A percentile compares a stretch with the other conserved stretches of the same genome.
Conservation (phyloP, 306 rosid species). For the Gillenia trifoliata region DNA sequence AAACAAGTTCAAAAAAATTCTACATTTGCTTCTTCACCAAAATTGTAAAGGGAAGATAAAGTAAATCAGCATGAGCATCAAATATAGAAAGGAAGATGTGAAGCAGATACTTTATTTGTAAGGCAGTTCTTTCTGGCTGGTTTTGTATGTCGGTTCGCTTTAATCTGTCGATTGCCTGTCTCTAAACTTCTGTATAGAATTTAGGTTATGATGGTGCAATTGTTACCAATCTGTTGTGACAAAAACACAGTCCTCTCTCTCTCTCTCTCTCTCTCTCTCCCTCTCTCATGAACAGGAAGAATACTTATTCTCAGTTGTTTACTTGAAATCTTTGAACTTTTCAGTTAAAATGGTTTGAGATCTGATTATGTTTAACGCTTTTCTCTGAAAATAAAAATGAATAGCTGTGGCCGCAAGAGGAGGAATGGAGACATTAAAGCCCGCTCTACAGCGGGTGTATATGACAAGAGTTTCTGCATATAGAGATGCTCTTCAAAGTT, state of each 20-base stretch:
- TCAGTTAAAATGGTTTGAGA: not conserved
- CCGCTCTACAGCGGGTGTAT: slow-evolving; percentile 78
- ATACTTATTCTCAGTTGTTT: not conserved
- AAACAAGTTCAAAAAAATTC: not conserved
- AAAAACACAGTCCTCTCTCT: not conserved
- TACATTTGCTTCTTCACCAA: not conserved
- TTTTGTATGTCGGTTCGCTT: not conserved
- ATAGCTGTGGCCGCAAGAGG: slow-evolving; percentile 82
- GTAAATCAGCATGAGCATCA: not conserved
- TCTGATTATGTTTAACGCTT: slow-evolving; percentile 5
- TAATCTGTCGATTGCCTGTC: too few species aligned
- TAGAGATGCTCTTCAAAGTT: slow-evolving; percentile 69
- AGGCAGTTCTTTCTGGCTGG: not conserved
- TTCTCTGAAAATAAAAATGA: slow-evolving; percentile 21
- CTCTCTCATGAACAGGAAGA: too few species aligned
- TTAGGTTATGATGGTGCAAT: not conserved
- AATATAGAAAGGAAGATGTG: not conserved
- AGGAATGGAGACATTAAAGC: slow-evolving; percentile 67
- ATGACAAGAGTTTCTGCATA: slow-evolving; percentile 92
- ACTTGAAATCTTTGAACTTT: not conserved
- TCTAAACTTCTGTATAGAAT: not conserved
- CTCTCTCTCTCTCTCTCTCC: too few species aligned
- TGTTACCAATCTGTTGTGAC: not conserved
- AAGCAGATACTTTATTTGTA: not conserved
- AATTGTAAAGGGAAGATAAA: not conserved